Percentiles rank a stretch among this genome's conserved stretches.
These are phyloP conservation scores for Phyllosticta citribraziliensis DNA, from an alignment of 2,329 filamentous ascomycete species.

Conservation along the genomic window DNA sequence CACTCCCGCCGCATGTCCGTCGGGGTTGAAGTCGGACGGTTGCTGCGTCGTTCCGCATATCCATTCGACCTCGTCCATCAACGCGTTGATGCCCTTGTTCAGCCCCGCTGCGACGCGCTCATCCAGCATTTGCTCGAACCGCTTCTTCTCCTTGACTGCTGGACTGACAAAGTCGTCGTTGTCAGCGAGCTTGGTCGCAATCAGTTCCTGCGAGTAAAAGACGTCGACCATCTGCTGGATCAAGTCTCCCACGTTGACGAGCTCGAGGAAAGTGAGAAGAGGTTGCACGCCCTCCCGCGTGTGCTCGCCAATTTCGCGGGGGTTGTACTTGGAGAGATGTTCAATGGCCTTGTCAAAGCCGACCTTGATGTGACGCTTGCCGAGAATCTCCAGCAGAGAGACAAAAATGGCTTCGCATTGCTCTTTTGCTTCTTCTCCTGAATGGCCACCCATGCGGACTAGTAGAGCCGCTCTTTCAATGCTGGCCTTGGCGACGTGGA, in stretches of 20 bases:
- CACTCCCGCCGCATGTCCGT: not conserved
- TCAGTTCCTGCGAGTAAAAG: slow-evolving; percentile 93
- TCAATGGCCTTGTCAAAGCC: slow-evolving; percentile 89
- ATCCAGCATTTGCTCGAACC: slow-evolving; percentile 97
- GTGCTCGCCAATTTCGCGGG: slow-evolving; percentile 67
- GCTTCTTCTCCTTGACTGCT: slow-evolving; percentile 90
- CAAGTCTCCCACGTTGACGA: slow-evolving; percentile 94
- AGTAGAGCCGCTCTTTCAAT: slow-evolving; percentile 80
- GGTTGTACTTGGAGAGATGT: slow-evolving; percentile 85
- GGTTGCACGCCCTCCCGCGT: slow-evolving; percentile 67
- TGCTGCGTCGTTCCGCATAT: slow-evolving; percentile 80
- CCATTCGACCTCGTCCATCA: slow-evolving; percentile 98
- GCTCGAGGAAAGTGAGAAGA: slow-evolving; percentile 87
- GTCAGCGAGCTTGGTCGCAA: slow-evolving; percentile 71
- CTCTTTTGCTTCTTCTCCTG: slow-evolving; percentile 72
- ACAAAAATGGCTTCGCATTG: slow-evolving; percentile 90
- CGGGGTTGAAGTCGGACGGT: slow-evolving; percentile 83
- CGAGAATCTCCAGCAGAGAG: slow-evolving; percentile 70
- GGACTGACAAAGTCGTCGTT: slow-evolving; percentile 91
- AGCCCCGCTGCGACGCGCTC: slow-evolving; percentile 91
- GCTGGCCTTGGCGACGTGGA: slow-evolving; percentile 79
- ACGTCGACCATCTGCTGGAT: slow-evolving; percentile 99
- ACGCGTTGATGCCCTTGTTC: slow-evolving; percentile 94
- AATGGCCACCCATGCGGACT: slow-evolving; percentile 67
- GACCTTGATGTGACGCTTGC: slow-evolving; percentile 76